These are phyloP conservation scores for Fusarium protoensiforme DNA, from an alignment of 2,329 filamentous ascomycete species.

Conservation along the genomic window DNA sequence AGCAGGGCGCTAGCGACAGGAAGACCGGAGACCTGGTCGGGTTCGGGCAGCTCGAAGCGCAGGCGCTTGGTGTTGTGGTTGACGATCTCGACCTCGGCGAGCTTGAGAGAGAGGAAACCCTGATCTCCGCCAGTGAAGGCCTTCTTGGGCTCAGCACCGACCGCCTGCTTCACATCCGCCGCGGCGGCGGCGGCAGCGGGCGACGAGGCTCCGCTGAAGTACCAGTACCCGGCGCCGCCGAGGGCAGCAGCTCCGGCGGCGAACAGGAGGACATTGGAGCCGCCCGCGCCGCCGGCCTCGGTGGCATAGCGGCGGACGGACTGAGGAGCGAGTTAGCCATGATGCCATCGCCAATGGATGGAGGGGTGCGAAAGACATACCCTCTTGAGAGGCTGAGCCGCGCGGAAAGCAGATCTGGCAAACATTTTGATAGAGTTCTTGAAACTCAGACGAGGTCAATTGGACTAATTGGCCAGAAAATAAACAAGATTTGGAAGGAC, in stretches of 20 bases:
- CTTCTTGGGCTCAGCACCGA: conserved; percentile 63
- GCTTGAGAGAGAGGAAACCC: conserved; percentile 84
- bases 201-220: conserved; percentile 62
- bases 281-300: conserved; percentile 61
- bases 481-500: conserved; percentile 8
- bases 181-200: conserved; percentile 71
- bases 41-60: conserved; percentile 86
- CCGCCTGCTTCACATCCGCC: conserved; percentile 57
- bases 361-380: conserved; percentile 55
- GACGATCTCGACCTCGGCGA: conserved; percentile 81
- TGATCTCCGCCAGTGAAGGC: conserved; percentile 86
- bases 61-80: conserved; percentile 97
- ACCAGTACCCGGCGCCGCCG: conserved; percentile 69
- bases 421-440: conserved; percentile 65
- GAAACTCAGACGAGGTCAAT: conserved; percentile 33
- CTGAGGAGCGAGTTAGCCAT: conserved; percentile 53
- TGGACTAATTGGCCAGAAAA: conserved; percentile 36
- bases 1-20: conserved; percentile 86
- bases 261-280: conserved; percentile 70
- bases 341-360: conserved; percentile 10
- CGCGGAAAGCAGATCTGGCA: conserved; percentile 73
- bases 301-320: conserved; percentile 76
- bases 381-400: conserved; percentile 72
- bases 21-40: conserved; percentile 86
- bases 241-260: conserved; percentile 68